Percentiles rank a stretch among this genome's conserved stretches.
These are phyloP conservation scores for Somion occarium DNA, from an alignment of 1,284 basidiomycete species.

Conservation along the genomic window DNA sequence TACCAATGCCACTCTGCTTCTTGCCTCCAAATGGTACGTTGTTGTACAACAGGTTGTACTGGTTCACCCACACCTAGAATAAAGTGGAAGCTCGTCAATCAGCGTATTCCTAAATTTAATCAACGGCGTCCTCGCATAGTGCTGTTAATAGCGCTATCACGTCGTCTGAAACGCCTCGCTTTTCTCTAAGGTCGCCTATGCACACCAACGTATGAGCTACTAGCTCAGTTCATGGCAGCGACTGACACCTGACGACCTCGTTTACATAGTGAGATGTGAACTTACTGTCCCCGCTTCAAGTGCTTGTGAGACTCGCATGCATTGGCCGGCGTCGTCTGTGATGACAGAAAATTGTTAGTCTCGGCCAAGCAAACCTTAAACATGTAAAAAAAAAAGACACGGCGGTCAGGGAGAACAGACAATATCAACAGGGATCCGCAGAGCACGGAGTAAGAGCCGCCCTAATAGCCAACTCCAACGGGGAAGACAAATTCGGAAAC, in stretches of 20 bases:
- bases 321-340: conserved; percentile 79
- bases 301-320: conserved; percentile 77
- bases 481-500: conserved; percentile 18
- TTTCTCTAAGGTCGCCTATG: neutral
- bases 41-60: conserved; percentile 77
- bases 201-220: neutral
- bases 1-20: conserved; percentile 75
- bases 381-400: neutral
- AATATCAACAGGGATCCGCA: too few relatives aligned
- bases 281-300: conserved; percentile 83
- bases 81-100: neutral
- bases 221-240: neutral
- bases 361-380: neutral
- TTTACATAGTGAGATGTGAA: conserved; percentile 3
- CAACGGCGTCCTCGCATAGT: conserved; percentile 1
- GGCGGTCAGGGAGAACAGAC: too few relatives aligned
- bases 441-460: too few relatives aligned
- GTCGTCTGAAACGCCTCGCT: neutral
- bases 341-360: neutral
- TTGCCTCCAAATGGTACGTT: conserved; percentile 94
- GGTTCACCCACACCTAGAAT: conserved; percentile 82
- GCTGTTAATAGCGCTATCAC: neutral
- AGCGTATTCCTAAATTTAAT: neutral
- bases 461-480: too few relatives aligned
- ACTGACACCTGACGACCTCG: neutral